Evolutionary conservation across 2,329 filamentous ascomycete species (phyloP).

Genomic region (Diplodia seriata): DNA sequence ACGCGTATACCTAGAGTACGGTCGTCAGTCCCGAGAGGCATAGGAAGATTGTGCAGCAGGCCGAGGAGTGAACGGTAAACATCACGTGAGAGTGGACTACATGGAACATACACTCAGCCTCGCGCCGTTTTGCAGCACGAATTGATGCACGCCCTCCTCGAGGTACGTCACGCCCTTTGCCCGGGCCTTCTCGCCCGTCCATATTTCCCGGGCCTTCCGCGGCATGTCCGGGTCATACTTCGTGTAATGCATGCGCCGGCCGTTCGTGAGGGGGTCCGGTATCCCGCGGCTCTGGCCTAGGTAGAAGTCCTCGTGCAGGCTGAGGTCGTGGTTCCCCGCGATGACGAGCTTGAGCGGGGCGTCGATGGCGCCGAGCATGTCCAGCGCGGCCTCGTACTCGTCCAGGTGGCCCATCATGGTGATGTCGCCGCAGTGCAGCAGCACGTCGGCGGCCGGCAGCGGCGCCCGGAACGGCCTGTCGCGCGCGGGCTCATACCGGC

Average conservation of each 20-base stretch:
- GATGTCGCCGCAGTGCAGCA: slow-evolving; percentile 66
- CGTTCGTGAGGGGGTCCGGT: slow-evolving; percentile 33
- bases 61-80: no score
- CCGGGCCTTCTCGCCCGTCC: slow-evolving; percentile 54
- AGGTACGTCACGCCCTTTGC: slow-evolving; percentile 60
- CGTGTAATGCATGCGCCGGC: slow-evolving; percentile 40
- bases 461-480: slow-evolving; percentile 45
- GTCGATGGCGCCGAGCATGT: slow-evolving; percentile 56
- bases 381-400: slow-evolving; percentile 58
- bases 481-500: not conserved
- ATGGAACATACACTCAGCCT: slow-evolving; percentile 51
- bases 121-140: slow-evolving; percentile 58
- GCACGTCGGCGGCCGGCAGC: slow-evolving; percentile 59
- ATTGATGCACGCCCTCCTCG: slow-evolving; percentile 60
- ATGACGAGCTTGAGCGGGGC: slow-evolving; percentile 68
- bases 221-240: slow-evolving; percentile 37
- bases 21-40: not conserved
- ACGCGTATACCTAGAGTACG: slow-evolving; percentile 56
- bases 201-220: slow-evolving; percentile 48
- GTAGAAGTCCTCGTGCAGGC: slow-evolving; percentile 61
- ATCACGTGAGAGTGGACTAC: not conserved
- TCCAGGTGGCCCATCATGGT: slow-evolving; percentile 58
- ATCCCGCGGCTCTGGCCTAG: slow-evolving; percentile 4
- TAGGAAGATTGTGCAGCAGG: not conserved
- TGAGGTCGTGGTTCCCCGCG: slow-evolving; percentile 68